phyloP scores from a whole-genome alignment of 768 basidiomycete species.

The Dioszegia hungarica region DNA sequence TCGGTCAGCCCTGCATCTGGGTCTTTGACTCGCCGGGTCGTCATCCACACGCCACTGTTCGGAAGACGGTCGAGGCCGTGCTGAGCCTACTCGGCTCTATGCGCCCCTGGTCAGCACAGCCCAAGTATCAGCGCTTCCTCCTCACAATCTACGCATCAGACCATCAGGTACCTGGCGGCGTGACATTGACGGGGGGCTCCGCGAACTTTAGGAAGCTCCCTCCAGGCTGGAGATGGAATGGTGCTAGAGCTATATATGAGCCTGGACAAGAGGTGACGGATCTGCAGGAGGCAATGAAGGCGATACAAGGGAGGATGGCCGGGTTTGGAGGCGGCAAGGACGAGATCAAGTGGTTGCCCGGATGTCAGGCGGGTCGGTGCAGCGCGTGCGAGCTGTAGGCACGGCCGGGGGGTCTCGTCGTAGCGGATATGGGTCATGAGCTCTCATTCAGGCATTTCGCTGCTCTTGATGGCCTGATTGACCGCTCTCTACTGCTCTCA shows the following conservation, averaged over 20 bases:
- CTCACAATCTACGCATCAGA: conserved; percentile 3
- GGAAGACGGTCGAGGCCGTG: neutral
- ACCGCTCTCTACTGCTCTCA: no score
- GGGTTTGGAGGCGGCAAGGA: neutral
- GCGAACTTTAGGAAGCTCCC: neutral
- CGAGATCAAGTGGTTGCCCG: conserved; percentile 1
- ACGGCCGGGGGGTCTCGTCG: neutral
- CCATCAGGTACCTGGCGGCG: neutral
- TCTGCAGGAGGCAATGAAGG: neutral
- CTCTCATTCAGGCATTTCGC: no score
- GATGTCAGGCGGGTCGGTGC: neutral
- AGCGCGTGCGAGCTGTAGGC: neutral
- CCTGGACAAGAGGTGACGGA: conserved; percentile 1
- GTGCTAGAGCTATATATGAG: neutral
- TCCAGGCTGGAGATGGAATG: conserved; percentile 7
- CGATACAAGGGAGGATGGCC: neutral
- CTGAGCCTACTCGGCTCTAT: neutral
- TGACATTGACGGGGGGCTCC: neutral
- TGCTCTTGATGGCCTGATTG: no score
- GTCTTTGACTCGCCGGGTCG: neutral
- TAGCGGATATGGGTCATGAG: neutral
- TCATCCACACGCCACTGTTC: neutral
- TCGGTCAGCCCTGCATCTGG: conserved; percentile 1
- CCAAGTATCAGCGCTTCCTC: neutral
- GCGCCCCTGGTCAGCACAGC: neutral